A percentile compares a stretch with the other conserved stretches of the same genome.
Conservation (phyloP, 306 rosid species). For the Vachellia pachyceras region DNA sequence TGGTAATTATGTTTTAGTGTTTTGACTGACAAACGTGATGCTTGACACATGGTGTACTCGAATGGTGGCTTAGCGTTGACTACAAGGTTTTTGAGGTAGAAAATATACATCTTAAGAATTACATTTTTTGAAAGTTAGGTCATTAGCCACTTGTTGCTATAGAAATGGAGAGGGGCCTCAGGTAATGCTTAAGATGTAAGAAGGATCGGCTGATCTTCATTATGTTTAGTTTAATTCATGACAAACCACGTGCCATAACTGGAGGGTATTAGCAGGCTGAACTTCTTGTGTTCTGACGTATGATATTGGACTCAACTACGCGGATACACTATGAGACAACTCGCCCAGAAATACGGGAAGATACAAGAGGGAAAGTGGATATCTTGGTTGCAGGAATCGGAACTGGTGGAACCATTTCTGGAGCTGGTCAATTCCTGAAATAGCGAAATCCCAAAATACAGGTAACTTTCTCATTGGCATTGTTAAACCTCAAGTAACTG, state of each 20-base stretch:
- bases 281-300: constrained; percentile 31
- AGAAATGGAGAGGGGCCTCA: neutral
- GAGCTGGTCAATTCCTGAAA: constrained; percentile 82
- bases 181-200: constrained; percentile 28
- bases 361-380: constrained; percentile 93
- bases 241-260: constrained; percentile 23
- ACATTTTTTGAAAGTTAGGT: constrained; percentile 9
- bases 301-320: constrained; percentile 44
- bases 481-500: constrained; percentile 6
- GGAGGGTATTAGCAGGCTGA: constrained; percentile 28
- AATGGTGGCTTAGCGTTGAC: neutral
- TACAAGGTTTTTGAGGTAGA: constrained; percentile 7
- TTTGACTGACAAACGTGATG: neutral
- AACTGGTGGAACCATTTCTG: constrained; percentile 98
- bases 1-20: neutral
- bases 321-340: constrained; percentile 98
- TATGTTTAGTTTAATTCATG: constrained; percentile 25
- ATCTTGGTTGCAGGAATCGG: constrained; percentile 96
- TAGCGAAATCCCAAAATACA: constrained; percentile 79
- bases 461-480: constrained; percentile 51
- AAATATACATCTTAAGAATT: constrained; percentile 6
- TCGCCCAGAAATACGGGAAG: constrained; percentile 99
- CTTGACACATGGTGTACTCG: neutral
- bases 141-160: constrained; percentile 6
- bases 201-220: neutral